Conservation (phyloP, 1,284 basidiomycete species). For the Pseudozyma pruni region DNA sequence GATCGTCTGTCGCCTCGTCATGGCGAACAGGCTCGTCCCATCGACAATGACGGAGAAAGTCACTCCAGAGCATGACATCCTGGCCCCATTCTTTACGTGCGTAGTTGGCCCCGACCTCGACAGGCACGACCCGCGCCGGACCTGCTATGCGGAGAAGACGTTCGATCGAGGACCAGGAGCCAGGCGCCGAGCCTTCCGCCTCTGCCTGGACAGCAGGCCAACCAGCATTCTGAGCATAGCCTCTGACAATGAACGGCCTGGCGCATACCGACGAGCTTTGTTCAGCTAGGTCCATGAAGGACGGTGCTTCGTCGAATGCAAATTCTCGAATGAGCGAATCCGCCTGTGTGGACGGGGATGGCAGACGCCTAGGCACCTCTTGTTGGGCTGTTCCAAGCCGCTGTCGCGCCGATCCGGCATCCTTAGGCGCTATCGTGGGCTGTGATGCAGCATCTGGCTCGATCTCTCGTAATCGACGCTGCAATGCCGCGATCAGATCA, state of each 20-base stretch:
- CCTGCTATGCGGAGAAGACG: slow-evolving; percentile 64
- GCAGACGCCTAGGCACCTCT: background rate
- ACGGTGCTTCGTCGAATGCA: slow-evolving; percentile 20
- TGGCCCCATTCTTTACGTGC: slow-evolving; percentile 84
- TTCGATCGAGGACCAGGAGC: slow-evolving; percentile 68
- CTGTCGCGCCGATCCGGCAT: slow-evolving; percentile 1
- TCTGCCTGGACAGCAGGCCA: slow-evolving; percentile 79
- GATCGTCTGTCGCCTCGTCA: slow-evolving; percentile 7
- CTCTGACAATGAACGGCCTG: slow-evolving; percentile 79
- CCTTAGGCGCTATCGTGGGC: background rate
- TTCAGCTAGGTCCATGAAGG: slow-evolving; percentile 22
- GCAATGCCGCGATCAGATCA: slow-evolving; percentile 68
- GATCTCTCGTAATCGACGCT: slow-evolving; percentile 3
- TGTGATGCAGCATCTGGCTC: no score
- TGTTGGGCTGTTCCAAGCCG: background rate
- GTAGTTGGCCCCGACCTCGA: slow-evolving; percentile 89
- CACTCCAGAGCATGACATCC: slow-evolving; percentile 79
- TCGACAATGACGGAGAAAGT: slow-evolving; percentile 76
- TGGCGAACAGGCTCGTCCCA: slow-evolving; percentile 54
- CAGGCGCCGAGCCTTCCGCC: slow-evolving; percentile 67
- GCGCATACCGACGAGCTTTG: slow-evolving; percentile 1
- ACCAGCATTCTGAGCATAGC: slow-evolving; percentile 70
- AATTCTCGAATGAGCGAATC: slow-evolving; percentile 16
- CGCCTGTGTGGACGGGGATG: slow-evolving; percentile 9
- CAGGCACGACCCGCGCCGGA: slow-evolving; percentile 84